Percentiles rank a stretch among this genome's conserved stretches.
Conservation (phyloP, 192 early-diverging fungal genomes). For the Coemansia sp. region DNA sequence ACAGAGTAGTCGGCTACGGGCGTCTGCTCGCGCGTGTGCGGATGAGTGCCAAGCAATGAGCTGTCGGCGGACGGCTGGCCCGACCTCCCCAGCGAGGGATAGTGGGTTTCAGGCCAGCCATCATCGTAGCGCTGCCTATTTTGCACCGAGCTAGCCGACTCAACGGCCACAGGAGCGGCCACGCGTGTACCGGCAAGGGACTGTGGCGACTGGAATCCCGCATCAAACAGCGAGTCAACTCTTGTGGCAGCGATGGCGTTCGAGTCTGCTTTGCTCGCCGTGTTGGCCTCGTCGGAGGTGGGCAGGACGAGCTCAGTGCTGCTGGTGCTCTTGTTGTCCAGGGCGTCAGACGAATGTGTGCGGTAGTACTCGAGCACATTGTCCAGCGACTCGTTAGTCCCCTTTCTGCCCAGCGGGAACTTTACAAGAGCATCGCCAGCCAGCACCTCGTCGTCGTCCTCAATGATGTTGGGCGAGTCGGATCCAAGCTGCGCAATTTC, state of each 20-base stretch:
- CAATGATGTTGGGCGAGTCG: neutral
- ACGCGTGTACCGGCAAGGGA: neutral
- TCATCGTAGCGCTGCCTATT: constrained; percentile 6
- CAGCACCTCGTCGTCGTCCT: neutral
- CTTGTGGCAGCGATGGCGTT: neutral
- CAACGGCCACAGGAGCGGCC: neutral
- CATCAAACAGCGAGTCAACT: constrained; percentile 1
- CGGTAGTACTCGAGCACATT: constrained; percentile 56
- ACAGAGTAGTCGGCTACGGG: neutral
- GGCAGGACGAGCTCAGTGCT: neutral
- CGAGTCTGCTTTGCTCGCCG: neutral
- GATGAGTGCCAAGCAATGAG: constrained; percentile 20
- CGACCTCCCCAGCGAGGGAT: neutral
- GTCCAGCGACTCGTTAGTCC: constrained; percentile 47
- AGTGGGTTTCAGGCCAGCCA: neutral
- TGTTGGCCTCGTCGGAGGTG: neutral
- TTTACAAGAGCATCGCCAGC: neutral
- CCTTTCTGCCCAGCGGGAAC: constrained; percentile 23
- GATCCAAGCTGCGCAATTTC: too few relatives aligned
- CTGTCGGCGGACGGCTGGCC: constrained; percentile 1
- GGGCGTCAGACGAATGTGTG: constrained; percentile 10
- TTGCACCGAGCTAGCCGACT: neutral
- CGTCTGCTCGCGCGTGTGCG: constrained; percentile 22
- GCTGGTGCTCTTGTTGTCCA: neutral
- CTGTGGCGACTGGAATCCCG: neutral